Evolutionary conservation across 352 stramenopile genomes (phyloP).

Genomic region (Pythium myriotylum): DNA sequence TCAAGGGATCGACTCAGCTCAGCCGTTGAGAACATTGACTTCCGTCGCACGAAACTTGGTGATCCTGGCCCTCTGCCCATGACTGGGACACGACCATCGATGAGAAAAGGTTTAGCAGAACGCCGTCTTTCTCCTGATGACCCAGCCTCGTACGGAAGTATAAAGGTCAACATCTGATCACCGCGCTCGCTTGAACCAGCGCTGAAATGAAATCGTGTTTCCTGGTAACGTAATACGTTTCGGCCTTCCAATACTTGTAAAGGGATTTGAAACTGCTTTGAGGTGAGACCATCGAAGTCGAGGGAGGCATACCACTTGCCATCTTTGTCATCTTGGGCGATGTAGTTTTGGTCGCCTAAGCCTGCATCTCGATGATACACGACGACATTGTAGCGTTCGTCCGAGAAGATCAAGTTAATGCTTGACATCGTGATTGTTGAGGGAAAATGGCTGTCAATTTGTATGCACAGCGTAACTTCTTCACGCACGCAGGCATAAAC

Average conservation of each 20-base stretch:
- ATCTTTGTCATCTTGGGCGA: slow-evolving; percentile 28
- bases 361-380: slow-evolving; percentile 43
- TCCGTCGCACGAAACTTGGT: slow-evolving; percentile 78
- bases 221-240: slow-evolving; percentile 59
- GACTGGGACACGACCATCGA: slow-evolving; percentile 68
- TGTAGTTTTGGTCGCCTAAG: background rate
- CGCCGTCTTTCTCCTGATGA: slow-evolving; percentile 3
- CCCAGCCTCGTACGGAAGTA: slow-evolving; percentile 48
- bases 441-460: slow-evolving; percentile 61
- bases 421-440: slow-evolving; percentile 54
- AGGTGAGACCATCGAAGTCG: slow-evolving; percentile 44
- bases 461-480: slow-evolving; percentile 51
- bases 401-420: slow-evolving; percentile 74
- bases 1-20: slow-evolving; percentile 36
- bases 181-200: slow-evolving; percentile 17
- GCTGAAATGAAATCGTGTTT: slow-evolving; percentile 63
- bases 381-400: slow-evolving; percentile 71
- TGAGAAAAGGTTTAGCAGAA: slow-evolving; percentile 37
- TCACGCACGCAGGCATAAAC: slow-evolving; percentile 73
- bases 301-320: slow-evolving; percentile 50
- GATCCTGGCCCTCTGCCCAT: slow-evolving; percentile 86
- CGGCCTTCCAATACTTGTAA: slow-evolving; percentile 59
- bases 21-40: slow-evolving; percentile 73
- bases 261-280: slow-evolving; percentile 44
- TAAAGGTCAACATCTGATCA: slow-evolving; percentile 62